phyloP scores from a whole-genome alignment of 2,329 filamentous ascomycete species.

The Ilyonectria destructans region DNA sequence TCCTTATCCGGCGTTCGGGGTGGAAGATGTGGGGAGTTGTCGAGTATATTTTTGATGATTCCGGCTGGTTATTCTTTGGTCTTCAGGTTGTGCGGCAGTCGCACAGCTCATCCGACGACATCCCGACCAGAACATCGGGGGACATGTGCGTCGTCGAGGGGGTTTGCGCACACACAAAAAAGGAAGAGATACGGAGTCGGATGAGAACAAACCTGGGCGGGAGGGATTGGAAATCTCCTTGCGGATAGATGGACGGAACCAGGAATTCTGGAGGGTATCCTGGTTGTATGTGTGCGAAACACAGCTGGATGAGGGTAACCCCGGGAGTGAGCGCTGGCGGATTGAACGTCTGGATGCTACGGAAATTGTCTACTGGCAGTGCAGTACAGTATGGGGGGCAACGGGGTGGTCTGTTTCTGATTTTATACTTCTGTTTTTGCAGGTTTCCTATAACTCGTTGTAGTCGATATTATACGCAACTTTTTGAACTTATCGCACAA shows the following conservation, averaged over 20 bases:
- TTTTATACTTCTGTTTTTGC: slow-evolving; percentile 40
- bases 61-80: slow-evolving; percentile 34
- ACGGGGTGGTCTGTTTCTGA: slow-evolving; percentile 41
- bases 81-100: slow-evolving; percentile 19
- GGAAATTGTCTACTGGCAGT: slow-evolving; percentile 41
- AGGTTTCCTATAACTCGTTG: slow-evolving; percentile 44
- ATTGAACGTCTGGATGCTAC: slow-evolving; percentile 43
- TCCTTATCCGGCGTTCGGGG: slow-evolving; percentile 57
- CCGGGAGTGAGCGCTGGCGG: slow-evolving; percentile 30
- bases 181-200: slow-evolving; percentile 22
- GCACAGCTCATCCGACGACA: slow-evolving; percentile 14
- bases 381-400: slow-evolving; percentile 31
- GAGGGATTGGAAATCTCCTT: slow-evolving; percentile 48
- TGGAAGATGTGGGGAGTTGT: slow-evolving; percentile 50
- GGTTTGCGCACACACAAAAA: slow-evolving; percentile 23
- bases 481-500: slow-evolving; percentile 10
- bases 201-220: slow-evolving; percentile 31
- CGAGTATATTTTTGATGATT: slow-evolving; percentile 43
- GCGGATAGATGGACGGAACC: slow-evolving; percentile 45
- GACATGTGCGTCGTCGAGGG: slow-evolving; percentile 15
- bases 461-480: slow-evolving; percentile 40
- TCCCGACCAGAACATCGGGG: background rate
- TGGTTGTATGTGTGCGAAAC: slow-evolving; percentile 36
- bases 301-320: slow-evolving; percentile 14
- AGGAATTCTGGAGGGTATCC: slow-evolving; percentile 38